These are phyloP conservation scores for Cladophialophora immunda DNA, from an alignment of 2,329 filamentous ascomycete genomes.

Conservation along the genomic window DNA sequence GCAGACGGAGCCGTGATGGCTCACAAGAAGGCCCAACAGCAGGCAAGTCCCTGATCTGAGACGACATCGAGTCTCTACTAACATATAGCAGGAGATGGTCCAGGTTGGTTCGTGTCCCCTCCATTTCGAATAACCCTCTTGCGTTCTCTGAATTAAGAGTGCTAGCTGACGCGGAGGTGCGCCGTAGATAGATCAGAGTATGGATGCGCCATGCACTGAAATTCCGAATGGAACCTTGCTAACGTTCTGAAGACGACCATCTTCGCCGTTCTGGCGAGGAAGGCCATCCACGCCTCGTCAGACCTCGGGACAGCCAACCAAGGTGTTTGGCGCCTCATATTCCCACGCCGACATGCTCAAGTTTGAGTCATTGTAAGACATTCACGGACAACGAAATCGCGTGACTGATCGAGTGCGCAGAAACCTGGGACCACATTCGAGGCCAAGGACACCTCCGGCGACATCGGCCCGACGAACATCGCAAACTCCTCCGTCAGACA, in stretches of 20 bases:
- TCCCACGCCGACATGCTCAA: slow-evolving; percentile 96
- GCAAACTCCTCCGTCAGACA: slow-evolving; percentile 32
- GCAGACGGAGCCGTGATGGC: slow-evolving; percentile 46
- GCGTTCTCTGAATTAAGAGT: neutral
- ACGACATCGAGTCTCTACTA: slow-evolving; percentile 16
- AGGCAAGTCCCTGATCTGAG: slow-evolving; percentile 62
- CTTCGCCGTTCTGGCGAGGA: slow-evolving; percentile 86
- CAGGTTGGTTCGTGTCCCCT: slow-evolving; percentile 86
- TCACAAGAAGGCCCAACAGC: slow-evolving; percentile 74
- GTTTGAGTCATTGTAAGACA: slow-evolving; percentile 76
- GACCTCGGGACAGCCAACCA: slow-evolving; percentile 66
- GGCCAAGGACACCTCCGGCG: slow-evolving; percentile 45
- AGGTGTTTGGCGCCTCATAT: slow-evolving; percentile 93
- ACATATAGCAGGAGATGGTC: slow-evolving; percentile 84
- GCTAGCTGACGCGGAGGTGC: slow-evolving; percentile 25
- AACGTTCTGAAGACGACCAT: slow-evolving; percentile 66
- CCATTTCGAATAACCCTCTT: slow-evolving; percentile 18
- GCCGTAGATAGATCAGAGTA: slow-evolving; percentile 51
- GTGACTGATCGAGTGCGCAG: slow-evolving; percentile 15
- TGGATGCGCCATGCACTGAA: slow-evolving; percentile 33
- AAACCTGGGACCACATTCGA: slow-evolving; percentile 38
- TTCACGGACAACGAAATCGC: neutral
- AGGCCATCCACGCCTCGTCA: slow-evolving; percentile 64
- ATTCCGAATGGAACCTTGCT: slow-evolving; percentile 32
- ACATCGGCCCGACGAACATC: slow-evolving; percentile 34